Percentiles rank a stretch among this genome's conserved stretches.
phyloP scores from a whole-genome alignment of 2,329 filamentous ascomycete genomes.

The Lomentospora prolificans region DNA sequence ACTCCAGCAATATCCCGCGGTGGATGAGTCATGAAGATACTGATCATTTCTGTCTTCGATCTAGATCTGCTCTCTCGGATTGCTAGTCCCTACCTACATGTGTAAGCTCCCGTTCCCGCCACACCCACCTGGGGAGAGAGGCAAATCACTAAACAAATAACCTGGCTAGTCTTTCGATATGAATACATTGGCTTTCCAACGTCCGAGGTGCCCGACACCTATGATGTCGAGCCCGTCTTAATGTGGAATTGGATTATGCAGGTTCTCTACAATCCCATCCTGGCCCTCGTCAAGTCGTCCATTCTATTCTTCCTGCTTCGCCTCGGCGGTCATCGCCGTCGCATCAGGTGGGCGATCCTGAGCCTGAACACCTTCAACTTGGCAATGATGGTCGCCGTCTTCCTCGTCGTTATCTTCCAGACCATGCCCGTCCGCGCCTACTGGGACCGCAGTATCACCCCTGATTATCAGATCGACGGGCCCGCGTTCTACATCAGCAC shows the following conservation, averaged over 20 bases:
- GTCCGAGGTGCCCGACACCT: not conserved
- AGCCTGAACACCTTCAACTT: slow-evolving; percentile 4
- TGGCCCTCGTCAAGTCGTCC: slow-evolving; percentile 8
- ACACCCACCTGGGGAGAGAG: not conserved
- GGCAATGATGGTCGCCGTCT: slow-evolving; percentile 3
- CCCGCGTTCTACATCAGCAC: slow-evolving; percentile 3
- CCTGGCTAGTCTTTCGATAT: slow-evolving; percentile 12
- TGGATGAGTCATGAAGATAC: too few species aligned
- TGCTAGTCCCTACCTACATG: not conserved
- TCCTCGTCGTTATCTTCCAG: slow-evolving; percentile 5
- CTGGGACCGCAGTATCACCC: slow-evolving; percentile 1
- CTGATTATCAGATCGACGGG: not conserved
- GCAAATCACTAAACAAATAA: slow-evolving; percentile 2
- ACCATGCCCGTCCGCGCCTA: slow-evolving; percentile 1
- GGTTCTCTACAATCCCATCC: slow-evolving; percentile 7
- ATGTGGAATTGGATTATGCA: slow-evolving; percentile 6
- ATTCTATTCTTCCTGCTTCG: slow-evolving; percentile 18
- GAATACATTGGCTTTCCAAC: not conserved
- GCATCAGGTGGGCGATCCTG: slow-evolving; percentile 19
- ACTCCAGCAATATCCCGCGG: too few species aligned
- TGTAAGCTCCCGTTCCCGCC: slow-evolving; percentile 2
- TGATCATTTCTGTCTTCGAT: not conserved
- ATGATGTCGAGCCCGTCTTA: not conserved
- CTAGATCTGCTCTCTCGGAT: not conserved
- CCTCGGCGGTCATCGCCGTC: slow-evolving; percentile 25